Evolutionary conservation across 2,329 filamentous ascomycete species (phyloP).

Genomic region (Thielaviopsis musarum): DNA sequence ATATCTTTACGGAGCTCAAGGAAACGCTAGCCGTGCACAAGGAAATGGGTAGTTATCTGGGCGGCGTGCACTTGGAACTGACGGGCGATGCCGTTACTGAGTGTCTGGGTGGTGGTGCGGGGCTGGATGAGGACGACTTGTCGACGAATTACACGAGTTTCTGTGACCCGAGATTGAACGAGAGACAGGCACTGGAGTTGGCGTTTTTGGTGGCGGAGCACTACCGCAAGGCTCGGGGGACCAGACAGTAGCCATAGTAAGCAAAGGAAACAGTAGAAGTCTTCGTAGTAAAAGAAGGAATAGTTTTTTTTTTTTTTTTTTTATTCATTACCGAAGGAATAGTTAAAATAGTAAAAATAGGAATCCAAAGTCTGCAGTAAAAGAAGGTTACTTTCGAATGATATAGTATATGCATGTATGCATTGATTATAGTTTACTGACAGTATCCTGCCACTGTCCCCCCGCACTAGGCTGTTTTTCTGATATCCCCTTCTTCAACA

Average conservation of each 20-base stretch:
- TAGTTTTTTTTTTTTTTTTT: too few species aligned
- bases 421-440: background rate
- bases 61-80: slow-evolving; percentile 86
- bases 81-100: slow-evolving; percentile 95
- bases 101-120: slow-evolving; percentile 80
- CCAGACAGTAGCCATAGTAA: background rate
- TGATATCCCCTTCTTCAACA: background rate
- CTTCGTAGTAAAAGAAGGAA: background rate
- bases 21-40: slow-evolving; percentile 75
- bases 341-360: background rate
- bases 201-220: slow-evolving; percentile 86
- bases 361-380: background rate
- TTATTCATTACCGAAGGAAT: too few species aligned
- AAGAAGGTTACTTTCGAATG: background rate
- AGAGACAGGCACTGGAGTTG: slow-evolving; percentile 92
- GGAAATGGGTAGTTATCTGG: slow-evolving; percentile 68
- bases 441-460: background rate
- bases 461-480: background rate
- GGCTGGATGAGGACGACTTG: slow-evolving; percentile 73
- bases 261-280: slow-evolving; percentile 1
- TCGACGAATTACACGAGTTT: slow-evolving; percentile 87
- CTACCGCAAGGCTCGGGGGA: slow-evolving; percentile 29
- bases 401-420: background rate
- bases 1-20: slow-evolving; percentile 76
- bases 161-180: slow-evolving; percentile 88